Conservation (phyloP, 2,329 filamentous ascomycete species). For the Bretziella fagacearum region DNA sequence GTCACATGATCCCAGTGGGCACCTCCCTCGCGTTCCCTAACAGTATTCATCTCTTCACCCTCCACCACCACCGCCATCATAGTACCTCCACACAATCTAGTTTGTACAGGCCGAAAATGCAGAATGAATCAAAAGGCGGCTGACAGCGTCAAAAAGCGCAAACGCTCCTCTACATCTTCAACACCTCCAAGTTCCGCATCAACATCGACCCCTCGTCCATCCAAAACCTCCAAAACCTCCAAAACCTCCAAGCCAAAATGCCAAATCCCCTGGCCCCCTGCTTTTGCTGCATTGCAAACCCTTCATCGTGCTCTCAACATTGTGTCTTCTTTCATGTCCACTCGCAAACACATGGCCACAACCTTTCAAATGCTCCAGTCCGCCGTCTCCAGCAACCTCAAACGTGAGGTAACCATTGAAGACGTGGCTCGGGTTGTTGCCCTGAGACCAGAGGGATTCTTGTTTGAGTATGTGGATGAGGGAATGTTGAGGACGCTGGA, state of each 20-base stretch:
- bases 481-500: slow-evolving; percentile 62
- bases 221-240: not conserved
- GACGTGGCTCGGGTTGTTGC: slow-evolving; percentile 72
- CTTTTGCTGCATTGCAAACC: not conserved
- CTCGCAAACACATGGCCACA: slow-evolving; percentile 78
- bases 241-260: no score
- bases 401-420: slow-evolving; percentile 49
- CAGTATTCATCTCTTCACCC: no score
- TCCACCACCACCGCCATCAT: no score
- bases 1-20: not conserved
- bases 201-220: not conserved
- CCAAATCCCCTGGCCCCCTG: not conserved
- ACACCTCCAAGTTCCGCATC: no score
- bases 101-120: no score
- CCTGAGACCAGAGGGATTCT: slow-evolving; percentile 59
- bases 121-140: no score
- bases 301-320: slow-evolving; percentile 72
- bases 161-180: not conserved
- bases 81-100: no score
- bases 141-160: not conserved
- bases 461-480: slow-evolving; percentile 77
- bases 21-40: no score
- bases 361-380: slow-evolving; percentile 78
- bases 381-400: slow-evolving; percentile 69
- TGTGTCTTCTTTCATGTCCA: slow-evolving; percentile 88